These are phyloP conservation scores for Ganoderma sinense DNA, from an alignment of 1,284 basidiomycete species.

Conservation along the genomic window DNA sequence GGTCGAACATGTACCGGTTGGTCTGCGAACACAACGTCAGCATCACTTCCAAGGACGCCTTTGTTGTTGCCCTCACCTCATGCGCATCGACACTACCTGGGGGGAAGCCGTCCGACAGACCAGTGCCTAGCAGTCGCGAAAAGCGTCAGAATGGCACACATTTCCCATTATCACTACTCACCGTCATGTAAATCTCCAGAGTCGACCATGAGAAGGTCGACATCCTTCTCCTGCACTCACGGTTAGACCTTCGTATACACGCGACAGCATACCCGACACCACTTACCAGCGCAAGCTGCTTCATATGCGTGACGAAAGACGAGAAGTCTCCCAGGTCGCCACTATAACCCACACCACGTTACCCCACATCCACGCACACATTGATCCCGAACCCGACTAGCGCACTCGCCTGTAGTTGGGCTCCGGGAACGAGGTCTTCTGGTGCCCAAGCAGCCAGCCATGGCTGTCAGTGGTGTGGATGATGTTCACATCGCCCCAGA, in stretches of 20 bases:
- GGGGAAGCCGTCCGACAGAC: constrained; percentile 76
- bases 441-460: constrained; percentile 82
- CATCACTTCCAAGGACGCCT: neutral
- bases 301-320: constrained; percentile 86
- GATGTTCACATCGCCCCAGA: constrained; percentile 82
- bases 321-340: constrained; percentile 85
- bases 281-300: constrained; percentile 63
- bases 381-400: neutral
- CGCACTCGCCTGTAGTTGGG: constrained; percentile 71
- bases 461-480: constrained; percentile 87
- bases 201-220: constrained; percentile 76
- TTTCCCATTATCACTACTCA: constrained; percentile 20
- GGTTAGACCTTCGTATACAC: neutral
- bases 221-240: constrained; percentile 59
- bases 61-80: constrained; percentile 50
- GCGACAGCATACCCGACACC: neutral
- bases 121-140: constrained; percentile 57
- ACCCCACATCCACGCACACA: neutral
- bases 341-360: constrained; percentile 37
- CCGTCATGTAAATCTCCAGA: constrained; percentile 87
- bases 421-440: constrained; percentile 72
- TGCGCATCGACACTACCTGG: constrained; percentile 77
- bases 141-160: neutral
- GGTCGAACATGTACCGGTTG: constrained; percentile 74
- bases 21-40: constrained; percentile 46